Evolutionary conservation across 2,329 filamentous ascomycete species (phyloP), one percentile per base, ranked within the genome.

Genomic region (Aspergillus tamarii): DNA sequence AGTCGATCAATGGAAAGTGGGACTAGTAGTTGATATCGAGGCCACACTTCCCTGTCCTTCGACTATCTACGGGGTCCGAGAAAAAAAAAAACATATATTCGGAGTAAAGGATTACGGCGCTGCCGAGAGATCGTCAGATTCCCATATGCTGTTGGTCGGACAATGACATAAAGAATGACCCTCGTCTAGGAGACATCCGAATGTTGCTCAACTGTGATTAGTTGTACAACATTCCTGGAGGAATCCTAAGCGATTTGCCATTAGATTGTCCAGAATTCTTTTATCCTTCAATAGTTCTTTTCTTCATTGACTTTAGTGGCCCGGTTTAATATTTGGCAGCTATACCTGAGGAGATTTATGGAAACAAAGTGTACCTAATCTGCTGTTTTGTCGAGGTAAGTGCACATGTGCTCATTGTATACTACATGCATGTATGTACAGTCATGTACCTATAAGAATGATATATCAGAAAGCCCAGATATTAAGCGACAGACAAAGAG

Each of bases 181-280:
- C 23, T 50, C 46, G 46, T 28, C 12, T 50, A 16, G 46, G 46
- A 50, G 43, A 50, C 41, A 46, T 26, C 45, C 57, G 30, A 59
- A 50, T 21, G 57, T 39, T 59, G 34, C 30, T 30, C 57, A 59
- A 52, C 43, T 32, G 48, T 36, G 36, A 52, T 59, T 39, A 34
- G 34, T 59, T 52, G 57, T 52, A 59, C 45, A 36, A 59, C 57
- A 52, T 48, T 52, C 57, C 45, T 26, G 45, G 57, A 48, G 32
- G 12, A 36, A 46, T 48, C 21, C n/a, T 19, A 46, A 45, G 57
- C n/a, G 57, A 59, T 50, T 59, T 26, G 57, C 43, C 43, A 59
- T 43, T 23, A 45, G 43, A 21, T 6, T 16, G 8, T 52, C 21
- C 48, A n/a, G 21, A 32, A 34, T 19, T 12, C 19, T 32, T 19